Conservation (phyloP, 225 moss, liverwort and hornwort genomes). For the Pseudisothecium myosuroides region DNA sequence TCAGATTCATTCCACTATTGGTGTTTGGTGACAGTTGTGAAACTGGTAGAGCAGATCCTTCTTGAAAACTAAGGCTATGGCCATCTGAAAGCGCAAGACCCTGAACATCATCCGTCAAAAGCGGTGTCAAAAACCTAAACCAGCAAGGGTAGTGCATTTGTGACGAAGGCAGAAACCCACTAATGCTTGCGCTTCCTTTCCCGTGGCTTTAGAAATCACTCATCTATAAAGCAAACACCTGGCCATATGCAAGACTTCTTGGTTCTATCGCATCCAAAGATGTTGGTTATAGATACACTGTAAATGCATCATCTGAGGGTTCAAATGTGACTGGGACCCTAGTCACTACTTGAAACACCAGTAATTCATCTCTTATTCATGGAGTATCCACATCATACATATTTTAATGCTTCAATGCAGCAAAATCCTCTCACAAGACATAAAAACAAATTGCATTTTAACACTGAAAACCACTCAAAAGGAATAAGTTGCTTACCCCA, state of each 20-base stretch:
- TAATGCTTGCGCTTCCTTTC: not conserved
- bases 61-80: not conserved
- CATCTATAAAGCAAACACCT: no score
- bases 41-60: not conserved
- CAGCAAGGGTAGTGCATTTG: not conserved
- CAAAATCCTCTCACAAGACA: not conserved
- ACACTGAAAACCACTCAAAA: not conserved
- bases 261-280: no score
- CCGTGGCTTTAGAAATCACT: not conserved
- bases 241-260: no score
- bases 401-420: not conserved
- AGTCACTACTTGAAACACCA: not conserved
- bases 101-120: not conserved
- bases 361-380: not conserved
- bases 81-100: not conserved
- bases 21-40: not conserved
- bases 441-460: not conserved
- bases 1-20: not conserved
- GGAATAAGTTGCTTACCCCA: not conserved
- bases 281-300: no score
- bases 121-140: not conserved
- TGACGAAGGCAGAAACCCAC: no score
- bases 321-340: no score
- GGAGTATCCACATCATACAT: no score
- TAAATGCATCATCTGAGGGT: no score